These are phyloP conservation scores for Bipolaris sorokiniana DNA, from an alignment of 2,329 filamentous ascomycete species.

Conservation along the genomic window DNA sequence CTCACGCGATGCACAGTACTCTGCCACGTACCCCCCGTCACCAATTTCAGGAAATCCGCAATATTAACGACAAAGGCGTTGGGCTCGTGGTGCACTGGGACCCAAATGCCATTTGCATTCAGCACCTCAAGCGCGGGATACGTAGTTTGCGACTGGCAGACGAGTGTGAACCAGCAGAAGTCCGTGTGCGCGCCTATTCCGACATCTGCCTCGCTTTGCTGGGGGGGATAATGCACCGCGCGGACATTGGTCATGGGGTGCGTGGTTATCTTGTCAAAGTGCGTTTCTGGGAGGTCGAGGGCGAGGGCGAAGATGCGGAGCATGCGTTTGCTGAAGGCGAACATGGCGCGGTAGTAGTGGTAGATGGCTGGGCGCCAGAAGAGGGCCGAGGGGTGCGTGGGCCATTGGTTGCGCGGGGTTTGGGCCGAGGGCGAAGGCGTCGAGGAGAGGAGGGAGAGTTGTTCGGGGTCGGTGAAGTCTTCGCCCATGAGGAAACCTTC, in stretches of 20 bases:
- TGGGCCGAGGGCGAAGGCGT: conserved; percentile 18
- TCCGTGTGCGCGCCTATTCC: conserved; percentile 53
- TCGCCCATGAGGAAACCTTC: conserved; percentile 47
- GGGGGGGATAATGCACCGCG: conserved; percentile 51
- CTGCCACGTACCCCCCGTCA: conserved; percentile 51
- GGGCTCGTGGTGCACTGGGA: conserved; percentile 46
- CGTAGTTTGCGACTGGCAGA: conserved; percentile 37
- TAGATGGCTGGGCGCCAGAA: conserved; percentile 43
- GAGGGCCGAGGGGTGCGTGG: conserved; percentile 31
- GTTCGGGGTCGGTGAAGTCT: conserved; percentile 43
- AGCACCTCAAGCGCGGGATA: conserved; percentile 49
- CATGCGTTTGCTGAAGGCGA: conserved; percentile 41
- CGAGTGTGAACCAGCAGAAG: conserved; percentile 53
- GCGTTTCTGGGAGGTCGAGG: conserved; percentile 49
- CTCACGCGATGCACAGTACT: conserved; percentile 51
- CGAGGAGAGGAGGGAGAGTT: conserved; percentile 30
- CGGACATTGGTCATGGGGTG: conserved; percentile 53
- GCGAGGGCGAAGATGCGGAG: conserved; percentile 49
- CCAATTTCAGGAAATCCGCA: conserved; percentile 50
- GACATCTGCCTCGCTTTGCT: conserved; percentile 38
- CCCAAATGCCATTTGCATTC: conserved; percentile 52
- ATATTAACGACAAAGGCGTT: conserved; percentile 52
- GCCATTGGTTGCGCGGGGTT: conserved; percentile 42
- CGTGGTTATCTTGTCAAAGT: conserved; percentile 48
- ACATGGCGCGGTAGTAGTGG: conserved; percentile 42